phyloP scores from a whole-genome alignment of 129 eudicot genomes.

The Chrysanthemum seticuspe region DNA sequence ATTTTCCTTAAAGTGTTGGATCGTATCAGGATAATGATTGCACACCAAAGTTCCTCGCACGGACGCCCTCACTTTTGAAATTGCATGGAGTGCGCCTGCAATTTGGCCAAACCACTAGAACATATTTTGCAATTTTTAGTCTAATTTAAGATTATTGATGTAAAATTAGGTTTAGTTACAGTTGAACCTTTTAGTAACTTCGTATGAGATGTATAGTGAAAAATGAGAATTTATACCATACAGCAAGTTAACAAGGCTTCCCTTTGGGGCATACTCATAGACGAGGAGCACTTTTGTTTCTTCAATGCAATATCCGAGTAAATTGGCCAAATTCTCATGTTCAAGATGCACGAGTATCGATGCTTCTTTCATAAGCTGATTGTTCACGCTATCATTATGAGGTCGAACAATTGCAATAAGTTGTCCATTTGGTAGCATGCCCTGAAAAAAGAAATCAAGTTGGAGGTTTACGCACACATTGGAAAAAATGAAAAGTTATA shows the following conservation, averaged over 20 bases:
- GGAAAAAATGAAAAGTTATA: too few relatives aligned
- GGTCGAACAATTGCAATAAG: background rate
- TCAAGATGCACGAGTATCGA: background rate
- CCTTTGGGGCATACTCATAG: background rate
- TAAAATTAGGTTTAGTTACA: background rate
- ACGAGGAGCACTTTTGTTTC: background rate
- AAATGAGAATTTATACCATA: background rate
- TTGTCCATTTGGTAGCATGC: slow-evolving; percentile 15
- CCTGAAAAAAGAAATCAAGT: slow-evolving; percentile 6
- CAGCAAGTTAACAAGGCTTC: background rate
- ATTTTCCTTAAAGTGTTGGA: too few relatives aligned
- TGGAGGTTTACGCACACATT: too few relatives aligned
- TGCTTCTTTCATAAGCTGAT: background rate
- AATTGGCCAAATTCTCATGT: slow-evolving; percentile 9
- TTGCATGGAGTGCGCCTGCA: too few relatives aligned
- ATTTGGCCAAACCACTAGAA: too few relatives aligned
- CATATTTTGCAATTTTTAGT: too few relatives aligned
- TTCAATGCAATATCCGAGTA: slow-evolving; percentile 13
- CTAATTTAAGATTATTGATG: background rate
- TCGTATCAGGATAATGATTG: too few relatives aligned
- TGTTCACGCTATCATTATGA: background rate
- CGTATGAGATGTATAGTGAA: too few relatives aligned
- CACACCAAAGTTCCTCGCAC: too few relatives aligned
- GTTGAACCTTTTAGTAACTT: background rate
- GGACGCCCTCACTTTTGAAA: too few relatives aligned